A percentile compares a stretch with the other conserved stretches of the same genome.
Conservation (phyloP, 805 yeast species). For the Suhomyces sp. region DNA sequence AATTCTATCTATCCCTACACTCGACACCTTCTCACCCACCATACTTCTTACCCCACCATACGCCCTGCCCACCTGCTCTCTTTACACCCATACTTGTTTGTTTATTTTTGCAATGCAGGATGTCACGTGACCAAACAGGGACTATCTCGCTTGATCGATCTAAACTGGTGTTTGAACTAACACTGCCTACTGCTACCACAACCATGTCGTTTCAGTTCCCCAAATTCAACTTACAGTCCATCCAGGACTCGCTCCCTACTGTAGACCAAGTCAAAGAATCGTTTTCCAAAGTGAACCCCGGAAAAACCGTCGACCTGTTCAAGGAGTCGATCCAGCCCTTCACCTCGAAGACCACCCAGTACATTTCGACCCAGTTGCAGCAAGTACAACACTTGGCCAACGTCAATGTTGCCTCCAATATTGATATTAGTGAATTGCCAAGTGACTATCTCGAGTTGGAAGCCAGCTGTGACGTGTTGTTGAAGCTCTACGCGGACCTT, state of each 20-base stretch:
- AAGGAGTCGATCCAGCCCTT: constrained; percentile 48
- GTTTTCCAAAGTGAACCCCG: constrained; percentile 33
- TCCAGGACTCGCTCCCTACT: constrained; percentile 41
- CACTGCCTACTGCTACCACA: neutral
- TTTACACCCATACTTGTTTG: too few relatives aligned
- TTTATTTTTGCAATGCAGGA: too few relatives aligned
- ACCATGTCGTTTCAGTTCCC: constrained; percentile 41
- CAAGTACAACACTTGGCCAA: constrained; percentile 40
- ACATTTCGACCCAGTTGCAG: constrained; percentile 61
- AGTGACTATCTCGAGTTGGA: constrained; percentile 68
- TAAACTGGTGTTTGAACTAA: neutral
- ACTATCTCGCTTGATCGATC: neutral
- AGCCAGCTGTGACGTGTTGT: constrained; percentile 61
- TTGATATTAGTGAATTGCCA: constrained; percentile 72
- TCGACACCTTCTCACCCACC: too few relatives aligned
- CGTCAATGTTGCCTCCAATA: constrained; percentile 29
- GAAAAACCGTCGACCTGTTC: constrained; percentile 45
- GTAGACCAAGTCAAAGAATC: constrained; percentile 38
- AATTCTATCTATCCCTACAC: too few relatives aligned
- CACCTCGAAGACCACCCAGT: constrained; percentile 56
- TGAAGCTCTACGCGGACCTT: constrained; percentile 53
- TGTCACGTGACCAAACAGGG: neutral
- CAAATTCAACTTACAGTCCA: constrained; percentile 32
- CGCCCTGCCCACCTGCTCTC: too few relatives aligned
- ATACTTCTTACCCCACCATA: too few relatives aligned